phyloP scores from a whole-genome alignment of 768 basidiomycete genomes.

The Hydnomerulius pinastri region DNA sequence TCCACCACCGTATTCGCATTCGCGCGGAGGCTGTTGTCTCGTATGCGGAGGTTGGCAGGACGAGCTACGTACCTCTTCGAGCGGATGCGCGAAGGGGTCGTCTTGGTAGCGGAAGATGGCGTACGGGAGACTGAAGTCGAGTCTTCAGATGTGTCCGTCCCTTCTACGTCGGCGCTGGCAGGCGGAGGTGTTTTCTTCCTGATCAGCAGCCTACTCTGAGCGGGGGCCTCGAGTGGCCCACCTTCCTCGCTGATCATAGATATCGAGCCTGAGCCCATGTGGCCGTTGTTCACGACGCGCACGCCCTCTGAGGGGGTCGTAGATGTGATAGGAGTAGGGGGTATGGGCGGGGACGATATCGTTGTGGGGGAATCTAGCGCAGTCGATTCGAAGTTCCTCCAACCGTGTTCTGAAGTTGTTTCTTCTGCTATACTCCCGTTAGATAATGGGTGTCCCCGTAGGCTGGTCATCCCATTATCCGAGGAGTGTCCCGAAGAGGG shows the following conservation, averaged over 20 bases:
- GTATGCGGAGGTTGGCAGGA: slow-evolving; percentile 50
- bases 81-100: slow-evolving; percentile 45
- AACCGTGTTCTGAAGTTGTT: slow-evolving; percentile 25
- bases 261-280: slow-evolving; percentile 30
- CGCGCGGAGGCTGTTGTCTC: slow-evolving; percentile 26
- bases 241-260: slow-evolving; percentile 27
- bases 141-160: slow-evolving; percentile 45
- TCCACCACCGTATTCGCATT: slow-evolving; percentile 14
- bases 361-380: slow-evolving; percentile 41
- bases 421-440: slow-evolving; percentile 23
- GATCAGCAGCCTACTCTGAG: slow-evolving; percentile 29
- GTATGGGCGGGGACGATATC: slow-evolving; percentile 39
- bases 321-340: slow-evolving; percentile 39
- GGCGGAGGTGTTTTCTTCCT: slow-evolving; percentile 43
- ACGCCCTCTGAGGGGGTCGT: slow-evolving; percentile 11
- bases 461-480: slow-evolving; percentile 37
- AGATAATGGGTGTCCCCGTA: slow-evolving; percentile 20
- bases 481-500: slow-evolving; percentile 47
- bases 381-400: slow-evolving; percentile 33
- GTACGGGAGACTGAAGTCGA: slow-evolving; percentile 43
- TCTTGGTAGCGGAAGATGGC: slow-evolving; percentile 39
- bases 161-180: slow-evolving; percentile 16
- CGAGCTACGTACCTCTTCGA: slow-evolving; percentile 51
- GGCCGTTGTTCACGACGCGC: slow-evolving; percentile 31
- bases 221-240: slow-evolving; percentile 27